Conservation (phyloP, 2,329 filamentous ascomycete species). For the Alternaria sp. region DNA sequence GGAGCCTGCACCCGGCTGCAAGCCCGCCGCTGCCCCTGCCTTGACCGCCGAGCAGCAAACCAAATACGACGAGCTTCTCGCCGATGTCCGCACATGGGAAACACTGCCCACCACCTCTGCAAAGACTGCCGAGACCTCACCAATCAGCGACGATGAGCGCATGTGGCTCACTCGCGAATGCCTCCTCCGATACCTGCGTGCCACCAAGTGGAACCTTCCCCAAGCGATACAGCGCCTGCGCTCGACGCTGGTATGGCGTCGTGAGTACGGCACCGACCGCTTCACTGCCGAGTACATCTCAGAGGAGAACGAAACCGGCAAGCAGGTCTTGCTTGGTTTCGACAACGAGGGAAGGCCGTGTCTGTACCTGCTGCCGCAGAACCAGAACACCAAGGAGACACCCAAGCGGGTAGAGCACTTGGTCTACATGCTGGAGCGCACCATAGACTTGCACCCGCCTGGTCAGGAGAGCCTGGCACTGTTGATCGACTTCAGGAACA, state of each 20-base stretch:
- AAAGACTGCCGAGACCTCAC: slow-evolving; percentile 63
- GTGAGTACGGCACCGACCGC: slow-evolving; percentile 80
- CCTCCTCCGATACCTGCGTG: slow-evolving; percentile 88
- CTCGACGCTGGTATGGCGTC: slow-evolving; percentile 83
- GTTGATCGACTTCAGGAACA: slow-evolving; percentile 89
- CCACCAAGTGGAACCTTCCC: slow-evolving; percentile 81
- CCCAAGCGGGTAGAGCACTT: slow-evolving; percentile 91
- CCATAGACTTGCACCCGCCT: slow-evolving; percentile 84
- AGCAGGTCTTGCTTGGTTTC: slow-evolving; percentile 88
- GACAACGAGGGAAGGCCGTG: slow-evolving; percentile 87
- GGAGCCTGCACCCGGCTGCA: slow-evolving; percentile 57
- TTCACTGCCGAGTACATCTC: slow-evolving; percentile 87
- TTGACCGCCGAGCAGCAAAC: slow-evolving; percentile 78
- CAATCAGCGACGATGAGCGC: slow-evolving; percentile 79
- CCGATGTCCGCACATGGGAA: slow-evolving; percentile 73
- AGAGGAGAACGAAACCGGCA: slow-evolving; percentile 94
- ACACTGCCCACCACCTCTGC: slow-evolving; percentile 70
- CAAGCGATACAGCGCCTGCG: slow-evolving; percentile 81
- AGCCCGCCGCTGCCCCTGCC: slow-evolving; percentile 61
- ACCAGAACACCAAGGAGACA: slow-evolving; percentile 88
- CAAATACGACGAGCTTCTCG: slow-evolving; percentile 82
- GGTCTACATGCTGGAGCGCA: slow-evolving; percentile 93
- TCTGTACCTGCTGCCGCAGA: slow-evolving; percentile 85
- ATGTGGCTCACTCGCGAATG: slow-evolving; percentile 94
- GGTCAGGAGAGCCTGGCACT: slow-evolving; percentile 86